A percentile compares a stretch with the other conserved stretches of the same genome.
These are phyloP conservation scores for Cercospora sojina DNA, from an alignment of 2,329 filamentous ascomycete genomes.

Conservation along the genomic window DNA sequence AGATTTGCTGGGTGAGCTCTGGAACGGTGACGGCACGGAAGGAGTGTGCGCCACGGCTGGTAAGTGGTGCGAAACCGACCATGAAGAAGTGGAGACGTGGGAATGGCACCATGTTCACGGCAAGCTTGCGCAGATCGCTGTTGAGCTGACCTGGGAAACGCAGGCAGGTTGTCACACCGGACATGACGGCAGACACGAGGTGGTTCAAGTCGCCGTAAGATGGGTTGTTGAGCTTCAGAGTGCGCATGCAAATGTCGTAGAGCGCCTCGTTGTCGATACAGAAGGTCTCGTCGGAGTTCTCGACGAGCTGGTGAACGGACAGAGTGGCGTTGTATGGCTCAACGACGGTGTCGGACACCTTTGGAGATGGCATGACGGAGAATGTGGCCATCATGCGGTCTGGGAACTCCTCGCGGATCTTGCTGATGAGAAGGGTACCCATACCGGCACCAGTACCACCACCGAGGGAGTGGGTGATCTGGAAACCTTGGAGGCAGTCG, in stretches of 20 bases:
- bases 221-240: slow-evolving; percentile 96
- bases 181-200: slow-evolving; percentile 99
- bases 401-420: slow-evolving; percentile 99
- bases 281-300: slow-evolving; percentile 99
- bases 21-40: slow-evolving; percentile 98
- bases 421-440: slow-evolving; percentile 99
- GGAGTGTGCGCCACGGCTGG: slow-evolving; percentile 83
- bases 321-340: slow-evolving; percentile 99
- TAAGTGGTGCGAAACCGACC: slow-evolving; percentile 98
- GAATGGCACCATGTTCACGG: slow-evolving; percentile 99
- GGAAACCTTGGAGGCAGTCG: slow-evolving; percentile 99
- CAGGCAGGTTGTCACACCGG: slow-evolving; percentile 95
- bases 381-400: slow-evolving; percentile 99
- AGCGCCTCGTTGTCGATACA: slow-evolving; percentile 99
- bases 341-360: slow-evolving; percentile 99
- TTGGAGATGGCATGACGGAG: slow-evolving; percentile 97
- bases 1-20: slow-evolving; percentile 99
- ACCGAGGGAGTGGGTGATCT: slow-evolving; percentile 99
- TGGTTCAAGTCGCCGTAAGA: slow-evolving; percentile 99
- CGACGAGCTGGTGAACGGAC: slow-evolving; percentile 97
- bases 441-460: slow-evolving; percentile 99
- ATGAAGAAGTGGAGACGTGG: slow-evolving; percentile 99
- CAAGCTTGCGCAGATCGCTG: slow-evolving; percentile 98
- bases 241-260: slow-evolving; percentile 99
- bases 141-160: slow-evolving; percentile 99